Conservation (phyloP, 2,329 filamentous ascomycete genomes). For the Fusarium sp. region DNA sequence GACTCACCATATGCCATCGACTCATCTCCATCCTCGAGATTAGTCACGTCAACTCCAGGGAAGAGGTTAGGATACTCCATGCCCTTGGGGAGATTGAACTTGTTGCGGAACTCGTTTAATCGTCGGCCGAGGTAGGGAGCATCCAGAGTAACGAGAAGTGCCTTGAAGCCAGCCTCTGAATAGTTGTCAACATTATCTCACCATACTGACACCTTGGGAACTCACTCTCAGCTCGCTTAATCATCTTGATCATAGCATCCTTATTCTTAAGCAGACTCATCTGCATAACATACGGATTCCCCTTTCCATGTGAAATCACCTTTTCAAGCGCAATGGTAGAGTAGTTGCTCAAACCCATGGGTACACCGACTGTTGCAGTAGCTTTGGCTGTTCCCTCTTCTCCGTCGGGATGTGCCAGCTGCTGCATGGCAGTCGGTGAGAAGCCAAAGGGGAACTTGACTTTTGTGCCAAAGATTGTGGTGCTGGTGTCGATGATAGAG, state of each 20-base stretch:
- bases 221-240: slow-evolving; percentile 21
- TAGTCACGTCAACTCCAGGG: slow-evolving; percentile 10
- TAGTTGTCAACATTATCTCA: not conserved
- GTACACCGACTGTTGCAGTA: slow-evolving; percentile 4
- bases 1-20: slow-evolving; percentile 11
- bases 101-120: slow-evolving; percentile 16
- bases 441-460: slow-evolving; percentile 26
- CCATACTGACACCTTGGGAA: not conserved
- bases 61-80: slow-evolving; percentile 19
- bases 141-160: slow-evolving; percentile 8
- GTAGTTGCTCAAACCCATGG: slow-evolving; percentile 23
- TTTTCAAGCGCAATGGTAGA: slow-evolving; percentile 19
- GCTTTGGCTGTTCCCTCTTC: slow-evolving; percentile 20
- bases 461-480: slow-evolving; percentile 19
- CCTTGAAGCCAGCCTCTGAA: slow-evolving; percentile 17
- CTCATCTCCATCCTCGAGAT: slow-evolving; percentile 12
- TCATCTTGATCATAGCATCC: slow-evolving; percentile 12
- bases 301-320: slow-evolving; percentile 25
- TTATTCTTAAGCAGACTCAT: slow-evolving; percentile 21
- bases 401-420: slow-evolving; percentile 20
- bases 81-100: slow-evolving; percentile 4
- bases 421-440: slow-evolving; percentile 22
- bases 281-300: slow-evolving; percentile 26
- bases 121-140: slow-evolving; percentile 5
- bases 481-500: slow-evolving; percentile 17